A percentile compares a stretch with the other conserved stretches of the same genome.
Evolutionary conservation across 805 yeast genomes (phyloP).

Genomic region (Metschnikowia gelsemii): DNA sequence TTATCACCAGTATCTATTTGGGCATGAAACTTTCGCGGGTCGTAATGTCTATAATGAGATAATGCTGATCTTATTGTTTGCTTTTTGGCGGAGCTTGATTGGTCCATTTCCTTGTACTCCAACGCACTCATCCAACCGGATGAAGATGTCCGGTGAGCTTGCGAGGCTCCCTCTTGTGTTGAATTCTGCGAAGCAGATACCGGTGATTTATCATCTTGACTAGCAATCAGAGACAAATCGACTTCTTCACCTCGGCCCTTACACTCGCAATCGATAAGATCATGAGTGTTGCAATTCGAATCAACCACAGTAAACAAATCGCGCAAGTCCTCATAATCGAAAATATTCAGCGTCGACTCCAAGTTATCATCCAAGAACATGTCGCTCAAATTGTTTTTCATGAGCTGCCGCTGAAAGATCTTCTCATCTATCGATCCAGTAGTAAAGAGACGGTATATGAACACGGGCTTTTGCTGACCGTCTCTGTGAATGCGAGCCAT

Average conservation of each 20-base stretch:
- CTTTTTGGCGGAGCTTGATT: conserved; percentile 29
- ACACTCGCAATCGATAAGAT: conserved; percentile 65
- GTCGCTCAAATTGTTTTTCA: conserved; percentile 77
- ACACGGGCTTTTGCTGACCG: conserved; percentile 80
- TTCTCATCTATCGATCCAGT: conserved; percentile 94
- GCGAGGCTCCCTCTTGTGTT: conserved; percentile 1
- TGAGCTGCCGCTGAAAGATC: conserved; percentile 85
- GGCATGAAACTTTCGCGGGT: conserved; percentile 36
- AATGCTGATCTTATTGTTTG: conserved; percentile 57
- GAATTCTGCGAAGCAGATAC: background rate
- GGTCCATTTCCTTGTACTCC: conserved; percentile 36
- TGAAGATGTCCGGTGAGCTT: conserved; percentile 9
- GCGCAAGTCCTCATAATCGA: conserved; percentile 64
- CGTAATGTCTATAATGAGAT: conserved; percentile 60
- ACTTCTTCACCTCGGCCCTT: conserved; percentile 47
- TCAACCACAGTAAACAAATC: conserved; percentile 66
- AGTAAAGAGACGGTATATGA: conserved; percentile 76
- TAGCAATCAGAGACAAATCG: conserved; percentile 2
- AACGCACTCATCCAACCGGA: conserved; percentile 56
- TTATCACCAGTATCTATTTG: conserved; percentile 17
- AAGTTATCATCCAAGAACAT: conserved; percentile 51
- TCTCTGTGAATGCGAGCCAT: conserved; percentile 95
- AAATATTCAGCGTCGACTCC: conserved; percentile 59
- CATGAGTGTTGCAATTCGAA: conserved; percentile 72
- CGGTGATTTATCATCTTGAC: background rate